phyloP scores from a whole-genome alignment of 1,139 yeast species.

The Saccharomyces hybrid region DNA sequence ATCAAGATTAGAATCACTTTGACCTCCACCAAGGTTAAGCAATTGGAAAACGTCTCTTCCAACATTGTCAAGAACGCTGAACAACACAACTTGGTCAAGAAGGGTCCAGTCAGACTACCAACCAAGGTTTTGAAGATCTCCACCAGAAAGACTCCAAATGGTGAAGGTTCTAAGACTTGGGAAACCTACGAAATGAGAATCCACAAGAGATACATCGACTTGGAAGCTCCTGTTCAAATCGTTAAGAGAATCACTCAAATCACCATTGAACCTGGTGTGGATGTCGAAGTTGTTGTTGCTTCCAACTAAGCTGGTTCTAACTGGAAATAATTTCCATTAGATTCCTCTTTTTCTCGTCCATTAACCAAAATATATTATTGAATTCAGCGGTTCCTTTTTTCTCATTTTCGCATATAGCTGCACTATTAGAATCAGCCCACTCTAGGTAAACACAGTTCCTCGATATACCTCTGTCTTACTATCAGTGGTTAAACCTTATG shows the following conservation, averaged over 20 bases:
- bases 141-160: slow-evolving; percentile 99
- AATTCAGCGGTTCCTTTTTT: slow-evolving; percentile 2
- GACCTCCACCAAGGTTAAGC: slow-evolving; percentile 98
- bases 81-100: slow-evolving; percentile 73
- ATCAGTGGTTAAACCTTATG: slow-evolving; percentile 28
- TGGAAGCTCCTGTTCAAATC: slow-evolving; percentile 91
- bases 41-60: slow-evolving; percentile 87
- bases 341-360: slow-evolving; percentile 2
- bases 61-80: slow-evolving; percentile 87
- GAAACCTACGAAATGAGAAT: slow-evolving; percentile 99
- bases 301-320: slow-evolving; percentile 19
- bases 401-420: background rate
- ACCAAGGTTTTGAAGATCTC: slow-evolving; percentile 97
- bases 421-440: slow-evolving; percentile 23
- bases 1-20: slow-evolving; percentile 99
- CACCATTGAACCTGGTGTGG: slow-evolving; percentile 78
- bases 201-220: slow-evolving; percentile 99
- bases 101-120: slow-evolving; percentile 99
- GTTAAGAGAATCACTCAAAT: slow-evolving; percentile 95
- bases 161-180: slow-evolving; percentile 99
- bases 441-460: slow-evolving; percentile 34
- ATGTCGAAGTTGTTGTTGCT: slow-evolving; percentile 48
- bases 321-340: background rate
- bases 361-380: slow-evolving; percentile 1
- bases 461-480: slow-evolving; percentile 34